Percentiles rank a stretch among this genome's conserved stretches.
Evolutionary conservation across 192 early-diverging fungal genomes (phyloP).

Genomic region (Pecoramyces ruminantium): DNA sequence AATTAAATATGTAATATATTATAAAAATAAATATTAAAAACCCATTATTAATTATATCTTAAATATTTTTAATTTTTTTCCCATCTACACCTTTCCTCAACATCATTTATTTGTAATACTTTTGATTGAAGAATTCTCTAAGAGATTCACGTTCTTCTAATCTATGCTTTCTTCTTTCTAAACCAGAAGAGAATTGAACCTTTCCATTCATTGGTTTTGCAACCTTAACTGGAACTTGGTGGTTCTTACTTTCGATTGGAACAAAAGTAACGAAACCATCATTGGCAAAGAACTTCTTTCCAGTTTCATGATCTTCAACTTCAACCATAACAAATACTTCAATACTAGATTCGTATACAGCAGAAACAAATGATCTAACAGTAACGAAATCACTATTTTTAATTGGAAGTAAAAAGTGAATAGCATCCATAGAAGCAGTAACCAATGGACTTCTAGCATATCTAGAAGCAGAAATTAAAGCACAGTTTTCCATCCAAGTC

Average conservation of each 20-base stretch:
- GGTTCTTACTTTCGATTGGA: not conserved
- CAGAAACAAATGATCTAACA: not conserved
- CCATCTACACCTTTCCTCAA: no score
- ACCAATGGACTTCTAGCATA: not conserved
- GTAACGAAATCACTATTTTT: not conserved
- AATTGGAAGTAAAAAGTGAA: not conserved
- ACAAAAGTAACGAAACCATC: slow-evolving; percentile 5
- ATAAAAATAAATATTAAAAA: no score
- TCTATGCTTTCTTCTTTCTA: not conserved
- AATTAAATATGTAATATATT: no score
- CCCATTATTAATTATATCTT: no score
- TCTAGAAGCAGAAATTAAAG: slow-evolving; percentile 1
- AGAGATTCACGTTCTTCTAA: not conserved
- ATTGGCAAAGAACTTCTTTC: slow-evolving; percentile 1
- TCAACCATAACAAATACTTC: slow-evolving; percentile 1
- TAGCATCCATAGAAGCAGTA: slow-evolving; percentile 3
- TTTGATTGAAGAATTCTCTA: not conserved
- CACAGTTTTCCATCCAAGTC: slow-evolving; percentile 1
- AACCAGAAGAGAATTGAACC: not conserved
- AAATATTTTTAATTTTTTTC: no score
- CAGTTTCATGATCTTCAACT: not conserved
- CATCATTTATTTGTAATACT: not conserved
- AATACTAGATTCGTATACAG: not conserved
- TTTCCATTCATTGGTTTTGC: not conserved
- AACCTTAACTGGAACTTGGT: not conserved